Evolutionary conservation across 1,139 yeast genomes (phyloP).

Genomic region (Candida labiduridarum): DNA sequence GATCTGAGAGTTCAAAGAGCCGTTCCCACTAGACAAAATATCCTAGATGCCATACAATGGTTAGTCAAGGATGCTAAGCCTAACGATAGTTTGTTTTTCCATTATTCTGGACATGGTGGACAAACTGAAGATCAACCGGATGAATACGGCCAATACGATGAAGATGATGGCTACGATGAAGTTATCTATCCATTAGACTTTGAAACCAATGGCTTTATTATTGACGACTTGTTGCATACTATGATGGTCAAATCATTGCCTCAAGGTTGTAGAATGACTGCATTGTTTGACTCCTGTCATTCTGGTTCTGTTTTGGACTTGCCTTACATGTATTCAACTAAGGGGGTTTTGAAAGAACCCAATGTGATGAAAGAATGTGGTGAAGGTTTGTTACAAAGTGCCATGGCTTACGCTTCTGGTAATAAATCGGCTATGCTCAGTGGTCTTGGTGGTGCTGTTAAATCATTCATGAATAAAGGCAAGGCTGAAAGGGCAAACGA

Average conservation of each 20-base stretch:
- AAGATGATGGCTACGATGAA: conserved; percentile 87
- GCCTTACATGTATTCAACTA: conserved; percentile 88
- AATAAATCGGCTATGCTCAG: conserved; percentile 57
- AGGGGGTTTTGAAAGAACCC: conserved; percentile 89
- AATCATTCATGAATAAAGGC: conserved; percentile 35
- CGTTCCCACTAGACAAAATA: conserved; percentile 77
- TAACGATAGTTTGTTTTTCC: conserved; percentile 84
- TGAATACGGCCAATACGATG: conserved; percentile 68
- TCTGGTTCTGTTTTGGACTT: conserved; percentile 90
- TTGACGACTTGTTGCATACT: conserved; percentile 85
- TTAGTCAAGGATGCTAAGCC: conserved; percentile 79
- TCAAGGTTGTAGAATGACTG: conserved; percentile 85
- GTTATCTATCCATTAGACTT: conserved; percentile 91
- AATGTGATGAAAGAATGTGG: conserved; percentile 86
- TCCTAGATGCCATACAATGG: conserved; percentile 90
- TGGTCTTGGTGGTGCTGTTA: conserved; percentile 51
- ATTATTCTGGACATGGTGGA: conserved; percentile 95
- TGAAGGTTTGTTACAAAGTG: conserved; percentile 69
- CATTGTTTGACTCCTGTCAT: conserved; percentile 90
- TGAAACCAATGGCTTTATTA: conserved; percentile 68
- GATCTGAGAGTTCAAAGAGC: conserved; percentile 65
- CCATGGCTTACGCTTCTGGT: conserved; percentile 72
- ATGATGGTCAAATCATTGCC: conserved; percentile 77
- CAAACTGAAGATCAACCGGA: conserved; percentile 59
- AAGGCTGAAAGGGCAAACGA: conserved; percentile 27